Evolutionary conservation across 2,329 filamentous ascomycete genomes (phyloP).

Genomic region (Fusarium temperatum): DNA sequence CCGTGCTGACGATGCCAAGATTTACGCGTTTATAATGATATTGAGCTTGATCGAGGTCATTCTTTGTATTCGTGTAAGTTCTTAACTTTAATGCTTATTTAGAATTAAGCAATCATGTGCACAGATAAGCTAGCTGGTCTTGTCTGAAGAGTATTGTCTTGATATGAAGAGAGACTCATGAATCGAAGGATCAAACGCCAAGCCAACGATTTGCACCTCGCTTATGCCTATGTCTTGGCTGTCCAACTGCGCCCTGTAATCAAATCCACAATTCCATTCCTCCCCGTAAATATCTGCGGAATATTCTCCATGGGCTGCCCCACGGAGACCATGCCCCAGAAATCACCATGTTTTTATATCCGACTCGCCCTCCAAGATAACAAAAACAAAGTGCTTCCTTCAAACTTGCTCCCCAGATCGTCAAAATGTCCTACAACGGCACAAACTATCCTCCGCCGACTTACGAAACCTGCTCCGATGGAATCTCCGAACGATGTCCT

Average conservation of each 20-base stretch:
- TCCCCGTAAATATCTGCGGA: not conserved
- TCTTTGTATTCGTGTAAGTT: accelerated
- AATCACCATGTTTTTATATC: not conserved
- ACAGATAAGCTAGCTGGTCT: accelerated
- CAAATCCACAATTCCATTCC: constrained; percentile 8
- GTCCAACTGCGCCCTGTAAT: constrained; percentile 6
- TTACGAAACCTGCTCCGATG: constrained; percentile 19
- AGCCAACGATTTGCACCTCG: constrained; percentile 12
- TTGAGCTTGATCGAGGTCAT: not conserved
- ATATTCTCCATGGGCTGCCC: not conserved
- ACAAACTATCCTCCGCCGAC: constrained; percentile 15
- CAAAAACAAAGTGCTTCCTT: not conserved
- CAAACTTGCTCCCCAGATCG: not conserved
- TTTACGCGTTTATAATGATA: not conserved
- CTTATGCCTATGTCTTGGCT: constrained; percentile 17
- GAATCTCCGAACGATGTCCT: constrained; percentile 25
- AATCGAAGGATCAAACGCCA: constrained; percentile 10
- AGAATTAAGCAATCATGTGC: accelerated
- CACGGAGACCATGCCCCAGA: not conserved
- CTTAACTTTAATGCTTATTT: not conserved
- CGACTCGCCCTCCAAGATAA: not conserved
- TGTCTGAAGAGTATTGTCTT: no score
- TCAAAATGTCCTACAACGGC: constrained; percentile 5
- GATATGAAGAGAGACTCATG: not conserved
- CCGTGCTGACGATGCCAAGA: not conserved